Base-by-base conservation (phyloP, 495 filamentous ascomycete species). In the Cercophora scortea region DNA sequence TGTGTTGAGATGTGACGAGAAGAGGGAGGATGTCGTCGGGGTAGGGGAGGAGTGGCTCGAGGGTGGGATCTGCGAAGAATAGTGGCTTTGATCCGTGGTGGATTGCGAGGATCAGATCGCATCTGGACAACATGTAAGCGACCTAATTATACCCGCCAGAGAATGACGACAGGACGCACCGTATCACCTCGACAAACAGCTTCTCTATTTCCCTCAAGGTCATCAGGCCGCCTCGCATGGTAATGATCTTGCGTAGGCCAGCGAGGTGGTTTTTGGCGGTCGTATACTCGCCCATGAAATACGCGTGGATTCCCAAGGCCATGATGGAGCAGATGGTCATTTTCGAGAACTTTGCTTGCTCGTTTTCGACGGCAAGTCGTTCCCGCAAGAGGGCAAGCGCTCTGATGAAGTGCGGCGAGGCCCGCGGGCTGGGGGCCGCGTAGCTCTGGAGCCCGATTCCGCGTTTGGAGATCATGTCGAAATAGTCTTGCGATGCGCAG, bases 381-480 rank as follows among this genome's bases (percentile, higher is more conserved):
- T 71, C 61, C 17, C 65, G 71, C 13, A 75, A 58, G 6, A 73
- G 59, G 15, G 42, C 44, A 9, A 74, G 52, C 8, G 67, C 60
- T 42, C 63, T 68, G 19, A 56, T 32, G 16, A 65, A 56, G 36
- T 74, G 69, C 7, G 52, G 47, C 44, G 57, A 47, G 3, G 52
- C 45, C 3, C 48, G 11, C 3, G 35, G n/a, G 42, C 49, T 54
- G 19, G 17, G 9, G 33, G 9, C 33, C 25, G 44, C 12, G 45
- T 8, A 13, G 15, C 44, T 42, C 9, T 52, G 18, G 6, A 46
- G 18, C 8, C 4, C 4, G 13, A 42, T 8, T 19, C 17, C 42
- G 10, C n/a, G 10, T 9, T 9, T n/a, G 5, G 32, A 2, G 11
- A 52, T 6, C 10, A 16, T 11, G 43, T 61, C 58, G 44, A 71